Conservation (phyloP, 2,329 filamentous ascomycete genomes). For the Botrytis elliptica region DNA sequence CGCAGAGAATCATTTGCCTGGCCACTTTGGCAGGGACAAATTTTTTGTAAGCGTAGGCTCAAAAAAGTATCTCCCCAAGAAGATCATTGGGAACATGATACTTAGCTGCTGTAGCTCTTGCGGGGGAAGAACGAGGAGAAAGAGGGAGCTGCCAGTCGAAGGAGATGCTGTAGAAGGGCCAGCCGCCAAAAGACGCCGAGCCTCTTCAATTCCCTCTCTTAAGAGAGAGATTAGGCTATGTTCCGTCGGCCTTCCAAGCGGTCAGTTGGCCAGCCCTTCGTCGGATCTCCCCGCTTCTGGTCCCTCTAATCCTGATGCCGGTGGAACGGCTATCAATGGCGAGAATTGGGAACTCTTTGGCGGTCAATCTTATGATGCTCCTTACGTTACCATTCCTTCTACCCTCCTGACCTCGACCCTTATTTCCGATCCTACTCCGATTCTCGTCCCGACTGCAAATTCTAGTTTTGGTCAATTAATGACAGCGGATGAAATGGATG, state of each 20-base stretch:
- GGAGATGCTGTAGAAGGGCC: background rate
- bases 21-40: background rate
- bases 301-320: background rate
- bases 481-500: too few species aligned
- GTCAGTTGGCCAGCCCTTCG: background rate
- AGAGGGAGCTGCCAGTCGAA: background rate
- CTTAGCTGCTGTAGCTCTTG: background rate
- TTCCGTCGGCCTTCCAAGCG: background rate
- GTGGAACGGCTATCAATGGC: background rate
- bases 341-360: too few species aligned
- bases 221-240: too few species aligned
- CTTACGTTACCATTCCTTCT: too few species aligned
- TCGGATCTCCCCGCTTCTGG: background rate
- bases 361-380: background rate
- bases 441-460: background rate
- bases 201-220: background rate
- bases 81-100: background rate
- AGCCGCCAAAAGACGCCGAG: background rate
- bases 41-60: background rate
- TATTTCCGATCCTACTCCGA: background rate
- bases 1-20: background rate
- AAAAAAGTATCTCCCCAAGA: background rate
- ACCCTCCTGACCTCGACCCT: too few species aligned
- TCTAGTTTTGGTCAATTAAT: background rate
- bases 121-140: background rate